phyloP scores from a whole-genome alignment of 2,329 filamentous ascomycete species.

The Sporothrix luriei region DNA sequence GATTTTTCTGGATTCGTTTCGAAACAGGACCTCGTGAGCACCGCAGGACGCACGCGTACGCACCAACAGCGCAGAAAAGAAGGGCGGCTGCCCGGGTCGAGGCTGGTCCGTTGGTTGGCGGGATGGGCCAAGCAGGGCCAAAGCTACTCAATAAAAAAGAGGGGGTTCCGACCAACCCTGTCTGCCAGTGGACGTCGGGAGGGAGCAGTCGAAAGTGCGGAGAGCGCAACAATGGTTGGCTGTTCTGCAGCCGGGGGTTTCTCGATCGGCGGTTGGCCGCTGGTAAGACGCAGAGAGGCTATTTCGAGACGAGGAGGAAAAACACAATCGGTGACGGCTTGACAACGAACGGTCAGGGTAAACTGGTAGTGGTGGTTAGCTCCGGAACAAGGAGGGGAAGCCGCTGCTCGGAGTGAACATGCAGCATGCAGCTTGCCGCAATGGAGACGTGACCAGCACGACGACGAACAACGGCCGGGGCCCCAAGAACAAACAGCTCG shows the following conservation, averaged over 20 bases:
- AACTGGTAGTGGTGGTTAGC: slow-evolving; percentile 25
- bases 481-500: neutral
- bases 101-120: neutral
- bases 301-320: slow-evolving; percentile 9
- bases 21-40: slow-evolving; percentile 8
- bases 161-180: neutral
- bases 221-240: slow-evolving; percentile 5
- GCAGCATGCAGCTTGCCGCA: slow-evolving; percentile 20
- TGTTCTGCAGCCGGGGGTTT: slow-evolving; percentile 15
- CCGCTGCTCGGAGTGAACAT: neutral
- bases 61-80: neutral
- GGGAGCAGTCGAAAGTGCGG: slow-evolving; percentile 20
- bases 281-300: neutral
- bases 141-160: neutral
- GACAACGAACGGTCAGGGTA: slow-evolving; percentile 8
- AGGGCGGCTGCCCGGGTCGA: neutral
- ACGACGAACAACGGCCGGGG: neutral
- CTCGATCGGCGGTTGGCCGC: slow-evolving; percentile 20
- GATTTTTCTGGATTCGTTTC: neutral
- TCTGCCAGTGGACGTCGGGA: slow-evolving; percentile 11
- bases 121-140: neutral
- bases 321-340: neutral
- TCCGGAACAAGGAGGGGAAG: slow-evolving; percentile 2
- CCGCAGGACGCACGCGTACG: neutral
- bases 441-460: neutral